Base-by-base conservation (phyloP, 768 basidiomycete genomes). In the Lepiota subincarnata region DNA sequence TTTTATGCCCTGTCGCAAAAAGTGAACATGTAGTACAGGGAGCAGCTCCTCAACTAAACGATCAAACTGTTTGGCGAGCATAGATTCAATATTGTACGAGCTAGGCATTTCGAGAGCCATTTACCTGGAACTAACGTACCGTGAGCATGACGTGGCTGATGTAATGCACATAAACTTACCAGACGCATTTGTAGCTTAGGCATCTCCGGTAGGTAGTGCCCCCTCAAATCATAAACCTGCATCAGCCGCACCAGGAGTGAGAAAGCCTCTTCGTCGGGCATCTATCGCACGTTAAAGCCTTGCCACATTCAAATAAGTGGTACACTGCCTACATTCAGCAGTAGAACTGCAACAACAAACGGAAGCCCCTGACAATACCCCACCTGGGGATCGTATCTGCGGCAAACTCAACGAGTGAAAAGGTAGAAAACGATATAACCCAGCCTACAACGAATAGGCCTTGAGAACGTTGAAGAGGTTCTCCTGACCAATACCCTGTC, bases 241-340 rank as follows among this genome's bases (percentile, higher is more conserved):
- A 98, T 98, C 13, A 99, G 70, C 49, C 97, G 79, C 24, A 98
- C 94, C 8, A 98, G 79, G 10, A 98, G 81, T 58, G 89, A 96
- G 68, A 99, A 99, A 0, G 96, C 96, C 70, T 98, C 96, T 72
- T 99, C 97, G 57, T 98, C 97, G 19, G 97, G 97, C 97, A 99
- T 99, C 96, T 98, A 56, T 22, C 19, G 16, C 53, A 35, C 49
- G 45, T 43, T 18, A 45, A 64, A 48, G 62, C 53, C 42, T 39
- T 18, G n/a, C 18, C 14, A 11, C 31, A 31, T 12, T 24, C 4
- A 38, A 18, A 11, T n/a, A 19, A 19, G 34, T 13, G 12, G 13
- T 22, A 37, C 10, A 16, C 53, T 40, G 62, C 81, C 62, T 72
- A 95, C 96, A 64, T 98, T 96, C 42, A 99, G 75, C 20, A 99